Base-by-base conservation (phyloP, 2,329 filamentous ascomycete genomes). In the Penicillium sp. region DNA sequence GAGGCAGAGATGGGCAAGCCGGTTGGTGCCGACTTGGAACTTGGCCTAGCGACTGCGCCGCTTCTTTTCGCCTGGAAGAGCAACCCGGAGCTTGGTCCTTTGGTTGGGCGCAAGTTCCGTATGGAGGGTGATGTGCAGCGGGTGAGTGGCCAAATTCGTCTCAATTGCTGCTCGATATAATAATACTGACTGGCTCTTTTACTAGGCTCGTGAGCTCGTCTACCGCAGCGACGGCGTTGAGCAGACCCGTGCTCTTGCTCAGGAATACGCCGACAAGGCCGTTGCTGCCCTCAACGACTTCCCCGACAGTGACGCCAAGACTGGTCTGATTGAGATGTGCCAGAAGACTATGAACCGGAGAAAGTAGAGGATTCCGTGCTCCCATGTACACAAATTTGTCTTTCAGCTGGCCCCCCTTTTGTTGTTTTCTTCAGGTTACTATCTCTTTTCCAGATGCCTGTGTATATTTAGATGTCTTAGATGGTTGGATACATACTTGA, bases 61-160 rank as follows among this genome's bases (percentile, higher is more conserved):
- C 74, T 99, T 56, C 75, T 99, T 35, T 99, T 97, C 75, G 93
- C 93, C 0, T 99, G 93, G 93, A 91, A 91, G 74, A 81, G 87
- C 57, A 88, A 88, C 63, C 82, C 84, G 19, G 89, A 93, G 71
- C 75, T 99, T 25, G 93, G 93, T 4, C 82, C 82, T 44, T 75
- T 99, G 58, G 93, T 99, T 13, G 93, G 93, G 38, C 84, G 93
- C 71, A 95, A 95, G 72, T 99, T 99, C 69, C 77, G 80, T 38
- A 73, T 80, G 62, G 81, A 89, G 59, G 93, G 93, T 5, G 93
- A 99, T 74, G 88, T 95, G 41, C 76, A 84, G 60, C 84, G 77
- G 78, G 92, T 96, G 71, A 76, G 85, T 59, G 19, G 10, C 29
- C 3, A 18, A 22, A 10, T 31, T 40, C 44, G 36, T 40, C 11